Evolutionary conservation across 441 rosid genomes (phyloP).

Genomic region (Biscutella auriculata): DNA sequence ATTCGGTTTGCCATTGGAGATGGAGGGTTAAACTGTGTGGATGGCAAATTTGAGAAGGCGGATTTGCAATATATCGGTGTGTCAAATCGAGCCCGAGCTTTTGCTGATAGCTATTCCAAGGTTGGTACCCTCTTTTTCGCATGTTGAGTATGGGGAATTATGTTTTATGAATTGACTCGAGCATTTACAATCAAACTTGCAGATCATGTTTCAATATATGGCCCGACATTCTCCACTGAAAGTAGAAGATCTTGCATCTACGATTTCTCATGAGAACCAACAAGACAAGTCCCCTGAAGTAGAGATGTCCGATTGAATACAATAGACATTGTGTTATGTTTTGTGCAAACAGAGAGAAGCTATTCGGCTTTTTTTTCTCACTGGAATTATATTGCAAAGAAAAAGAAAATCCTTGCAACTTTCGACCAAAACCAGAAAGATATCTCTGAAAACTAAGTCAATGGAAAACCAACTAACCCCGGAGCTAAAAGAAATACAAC

Average conservation of each 20-base stretch:
- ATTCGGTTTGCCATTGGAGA: conserved; percentile 58
- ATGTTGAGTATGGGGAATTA: background rate
- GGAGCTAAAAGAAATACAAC: no score
- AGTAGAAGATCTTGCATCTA: conserved; percentile 61
- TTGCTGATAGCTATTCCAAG: conserved; percentile 94
- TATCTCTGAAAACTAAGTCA: no score
- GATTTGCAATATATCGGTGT: conserved; percentile 63
- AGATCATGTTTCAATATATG: conserved; percentile 72
- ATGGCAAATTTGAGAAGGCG: conserved; percentile 72
- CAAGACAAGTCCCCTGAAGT: conserved; percentile 38
- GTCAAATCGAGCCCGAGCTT: conserved; percentile 65
- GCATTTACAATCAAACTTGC: conserved; percentile 13
- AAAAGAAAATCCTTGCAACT: no score
- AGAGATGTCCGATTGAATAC: conserved; percentile 56
- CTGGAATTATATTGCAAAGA: no score
- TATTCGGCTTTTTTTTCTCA: no score
- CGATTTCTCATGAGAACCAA: conserved; percentile 35
- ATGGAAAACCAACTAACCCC: no score
- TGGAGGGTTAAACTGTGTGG: conserved; percentile 65
- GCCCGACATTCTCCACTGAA: conserved; percentile 67
- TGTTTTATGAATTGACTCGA: background rate
- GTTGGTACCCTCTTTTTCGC: conserved; percentile 24
- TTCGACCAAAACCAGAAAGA: no score
- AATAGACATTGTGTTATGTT: background rate
- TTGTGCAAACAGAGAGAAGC: background rate